Evolutionary conservation across 345 rosid genomes (phyloP), one percentile per base, ranked within the genome.

Genomic region (Populus euphratica): DNA sequence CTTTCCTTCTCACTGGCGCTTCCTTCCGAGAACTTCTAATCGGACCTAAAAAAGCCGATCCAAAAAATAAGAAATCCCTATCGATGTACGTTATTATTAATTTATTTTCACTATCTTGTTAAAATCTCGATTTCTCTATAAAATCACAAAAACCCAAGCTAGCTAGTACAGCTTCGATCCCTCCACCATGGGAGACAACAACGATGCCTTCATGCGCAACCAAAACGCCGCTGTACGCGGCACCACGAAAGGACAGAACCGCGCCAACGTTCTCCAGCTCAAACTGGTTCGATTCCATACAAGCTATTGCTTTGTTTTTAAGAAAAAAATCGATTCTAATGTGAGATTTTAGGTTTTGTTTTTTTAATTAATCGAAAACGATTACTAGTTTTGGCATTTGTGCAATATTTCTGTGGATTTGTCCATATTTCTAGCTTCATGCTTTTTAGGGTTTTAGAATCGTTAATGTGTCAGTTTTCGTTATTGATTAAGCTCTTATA

Each of bases 261-360:
- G 98, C 74, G 89, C 93, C 77, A 95, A 90, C 83, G 92, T 95
- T 81, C 98, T 91, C 79, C 99, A 95, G 92, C 98, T 95, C 69
- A 93, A 95, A 88, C 89, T 92, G 91, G 98, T 94, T 70, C 27
- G 89, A 43, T 31, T 25, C 61, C 5, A 17, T 18, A 6, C 14
- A 8, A 6, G 25, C 20, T 27, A 23, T 6, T 27, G 41, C 17
- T 11, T 83, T 64, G 73, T 70, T 72, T 69, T 20, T 52, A 29
- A 1, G n/a, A 12, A 9, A 29, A 1, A 33, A 12, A 9, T 23
- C 49, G 27, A 0, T 38, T 31, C 62, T 20, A 1, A 39, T 41
- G 8, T 63, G 27, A 38, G 47, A 43, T 44, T 54, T 44, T n/a
- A 5, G 27, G 35, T 25, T 79, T 56, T 75, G 38, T 13, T 12